phyloP scores from a whole-genome alignment of 148 eudicot genomes.

The Amaranthus hypochondriacus region DNA sequence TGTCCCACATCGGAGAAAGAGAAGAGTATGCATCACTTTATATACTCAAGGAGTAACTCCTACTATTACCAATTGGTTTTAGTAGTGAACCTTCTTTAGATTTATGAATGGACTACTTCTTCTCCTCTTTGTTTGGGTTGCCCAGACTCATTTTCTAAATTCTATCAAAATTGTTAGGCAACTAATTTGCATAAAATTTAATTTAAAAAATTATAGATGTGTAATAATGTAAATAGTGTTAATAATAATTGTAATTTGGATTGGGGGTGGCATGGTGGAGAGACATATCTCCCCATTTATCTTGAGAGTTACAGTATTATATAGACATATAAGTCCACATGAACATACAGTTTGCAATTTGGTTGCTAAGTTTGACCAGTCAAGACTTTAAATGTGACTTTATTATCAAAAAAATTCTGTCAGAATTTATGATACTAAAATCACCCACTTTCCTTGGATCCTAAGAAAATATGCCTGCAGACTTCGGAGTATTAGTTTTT shows the following conservation, averaged over 20 bases:
- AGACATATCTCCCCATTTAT: not conserved
- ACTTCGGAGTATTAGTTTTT: not conserved
- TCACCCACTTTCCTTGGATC: slow-evolving; percentile 32
- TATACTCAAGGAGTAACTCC: too few species aligned
- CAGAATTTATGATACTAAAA: slow-evolving; percentile 29
- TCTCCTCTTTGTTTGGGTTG: too few species aligned
- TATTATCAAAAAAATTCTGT: slow-evolving; percentile 18
- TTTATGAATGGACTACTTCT: too few species aligned
- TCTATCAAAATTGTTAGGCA: too few species aligned
- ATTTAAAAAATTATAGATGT: too few species aligned
- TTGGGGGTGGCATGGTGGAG: not conserved
- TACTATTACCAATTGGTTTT: too few species aligned
- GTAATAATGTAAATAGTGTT: too few species aligned
- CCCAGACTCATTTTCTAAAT: too few species aligned
- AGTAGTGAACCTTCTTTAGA: too few species aligned
- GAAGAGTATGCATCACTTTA: too few species aligned
- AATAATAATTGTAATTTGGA: not conserved
- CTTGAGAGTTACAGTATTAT: not conserved
- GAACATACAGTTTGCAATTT: slow-evolving; percentile 23
- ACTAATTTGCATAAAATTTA: too few species aligned
- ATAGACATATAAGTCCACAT: slow-evolving; percentile 12
- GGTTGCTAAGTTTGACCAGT: slow-evolving; percentile 27
- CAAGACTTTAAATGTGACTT: slow-evolving; percentile 13
- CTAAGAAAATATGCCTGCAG: slow-evolving; percentile 20
- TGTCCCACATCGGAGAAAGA: too few species aligned